Evolutionary conservation across 345 rosid genomes (phyloP).

Genomic region (Mercurialis annua): DNA sequence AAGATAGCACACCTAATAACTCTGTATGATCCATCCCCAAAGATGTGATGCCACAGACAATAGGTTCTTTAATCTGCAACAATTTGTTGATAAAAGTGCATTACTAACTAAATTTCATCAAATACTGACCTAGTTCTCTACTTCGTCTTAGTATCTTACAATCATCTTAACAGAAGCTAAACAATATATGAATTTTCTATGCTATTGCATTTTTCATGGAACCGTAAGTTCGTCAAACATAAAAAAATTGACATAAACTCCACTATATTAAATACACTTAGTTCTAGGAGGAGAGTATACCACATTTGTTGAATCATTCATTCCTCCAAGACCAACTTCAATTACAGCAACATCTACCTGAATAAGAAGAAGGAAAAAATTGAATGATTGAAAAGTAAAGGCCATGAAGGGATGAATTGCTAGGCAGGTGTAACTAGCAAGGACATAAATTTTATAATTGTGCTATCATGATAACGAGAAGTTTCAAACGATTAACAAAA

Average conservation of each 20-base stretch:
- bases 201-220: not conserved
- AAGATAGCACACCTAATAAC: slow-evolving; percentile 45
- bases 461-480: too few relatives aligned
- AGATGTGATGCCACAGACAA: slow-evolving; percentile 82
- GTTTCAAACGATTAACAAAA: too few relatives aligned
- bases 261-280: not conserved
- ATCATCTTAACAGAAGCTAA: not conserved
- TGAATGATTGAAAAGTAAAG: not conserved
- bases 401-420: not conserved
- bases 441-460: too few relatives aligned
- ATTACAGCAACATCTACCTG: slow-evolving; percentile 87
- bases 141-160: not conserved
- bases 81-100: slow-evolving; percentile 10
- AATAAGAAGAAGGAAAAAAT: not conserved
- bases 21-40: slow-evolving; percentile 91
- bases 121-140: not conserved
- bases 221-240: not conserved
- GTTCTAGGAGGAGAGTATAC: slow-evolving; percentile 38
- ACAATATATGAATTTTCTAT: not conserved
- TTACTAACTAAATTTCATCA: slow-evolving; percentile 11
- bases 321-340: slow-evolving; percentile 91
- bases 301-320: slow-evolving; percentile 75
- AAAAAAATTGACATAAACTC: not conserved
- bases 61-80: slow-evolving; percentile 71
- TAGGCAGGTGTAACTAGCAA: too few relatives aligned